These are phyloP conservation scores for Candida manassasensis DNA, from an alignment of 805 yeast genomes.

Conservation along the genomic window DNA sequence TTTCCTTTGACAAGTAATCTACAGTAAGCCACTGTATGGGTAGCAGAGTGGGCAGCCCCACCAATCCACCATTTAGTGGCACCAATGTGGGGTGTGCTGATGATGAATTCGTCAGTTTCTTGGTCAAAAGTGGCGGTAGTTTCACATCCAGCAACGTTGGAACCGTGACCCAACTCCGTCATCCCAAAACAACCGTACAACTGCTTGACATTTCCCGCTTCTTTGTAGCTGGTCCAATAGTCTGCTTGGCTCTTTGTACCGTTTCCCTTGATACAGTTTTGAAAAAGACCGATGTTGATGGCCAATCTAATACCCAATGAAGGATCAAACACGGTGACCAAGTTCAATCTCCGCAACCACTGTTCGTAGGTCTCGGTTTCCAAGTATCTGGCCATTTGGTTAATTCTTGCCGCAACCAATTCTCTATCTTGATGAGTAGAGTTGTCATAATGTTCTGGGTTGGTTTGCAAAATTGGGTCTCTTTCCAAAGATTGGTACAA, in stretches of 20 bases:
- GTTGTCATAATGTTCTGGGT: slow-evolving; percentile 53
- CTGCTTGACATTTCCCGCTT: slow-evolving; percentile 54
- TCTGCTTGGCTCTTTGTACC: slow-evolving; percentile 81
- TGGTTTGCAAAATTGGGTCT: slow-evolving; percentile 60
- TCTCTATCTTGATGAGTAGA: slow-evolving; percentile 55
- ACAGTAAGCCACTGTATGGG: slow-evolving; percentile 38
- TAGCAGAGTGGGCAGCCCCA: slow-evolving; percentile 46
- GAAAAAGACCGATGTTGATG: slow-evolving; percentile 81
- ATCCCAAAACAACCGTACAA: slow-evolving; percentile 61
- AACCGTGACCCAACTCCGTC: slow-evolving; percentile 63
- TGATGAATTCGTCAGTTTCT: slow-evolving; percentile 37
- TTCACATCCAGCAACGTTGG: slow-evolving; percentile 56
- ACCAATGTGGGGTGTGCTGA: slow-evolving; percentile 44
- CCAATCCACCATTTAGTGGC: slow-evolving; percentile 51
- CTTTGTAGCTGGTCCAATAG: slow-evolving; percentile 76
- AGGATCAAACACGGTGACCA: slow-evolving; percentile 69
- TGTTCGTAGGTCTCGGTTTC: slow-evolving; percentile 43
- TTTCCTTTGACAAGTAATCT: slow-evolving; percentile 40
- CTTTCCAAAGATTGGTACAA: slow-evolving; percentile 57
- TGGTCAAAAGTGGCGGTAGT: slow-evolving; percentile 45
- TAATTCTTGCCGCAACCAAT: slow-evolving; percentile 55
- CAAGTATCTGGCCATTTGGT: slow-evolving; percentile 56
- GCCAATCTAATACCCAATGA: slow-evolving; percentile 78
- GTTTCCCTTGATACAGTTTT: slow-evolving; percentile 76
- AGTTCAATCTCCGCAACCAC: slow-evolving; percentile 55